These are phyloP conservation scores for Sordariomycetes sp. DNA, from an alignment of 2,329 filamentous ascomycete genomes.

Conservation along the genomic window DNA sequence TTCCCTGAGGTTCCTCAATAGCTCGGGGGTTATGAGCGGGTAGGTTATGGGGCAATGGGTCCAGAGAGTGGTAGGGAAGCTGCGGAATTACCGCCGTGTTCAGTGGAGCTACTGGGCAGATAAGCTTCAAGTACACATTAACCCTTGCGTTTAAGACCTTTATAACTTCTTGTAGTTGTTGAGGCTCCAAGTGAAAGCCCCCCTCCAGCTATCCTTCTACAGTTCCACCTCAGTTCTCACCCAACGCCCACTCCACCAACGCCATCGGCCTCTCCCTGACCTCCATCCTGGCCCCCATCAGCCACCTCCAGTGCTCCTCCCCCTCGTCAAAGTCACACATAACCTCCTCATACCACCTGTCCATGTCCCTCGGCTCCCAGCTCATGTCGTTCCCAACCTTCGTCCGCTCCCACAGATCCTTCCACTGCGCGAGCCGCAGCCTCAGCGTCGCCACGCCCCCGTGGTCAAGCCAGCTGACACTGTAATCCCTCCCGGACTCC, in stretches of 20 bases:
- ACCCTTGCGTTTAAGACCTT: too few species aligned
- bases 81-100: too few species aligned
- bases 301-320: neutral
- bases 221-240: neutral
- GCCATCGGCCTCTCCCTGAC: neutral
- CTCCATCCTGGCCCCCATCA: neutral
- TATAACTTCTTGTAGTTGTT: too few species aligned
- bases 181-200: too few species aligned
- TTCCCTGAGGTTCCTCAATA: too few species aligned
- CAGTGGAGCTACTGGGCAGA: too few species aligned
- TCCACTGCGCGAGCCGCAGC: neutral
- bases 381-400: neutral
- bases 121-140: too few species aligned
- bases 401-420: neutral
- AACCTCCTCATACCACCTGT: neutral
- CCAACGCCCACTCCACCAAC: slow-evolving; percentile 1
- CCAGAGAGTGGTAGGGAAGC: too few species aligned
- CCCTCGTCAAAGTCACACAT: neutral
- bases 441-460: neutral
- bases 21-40: too few species aligned
- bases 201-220: too few species aligned
- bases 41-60: too few species aligned
- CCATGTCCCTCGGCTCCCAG: neutral
- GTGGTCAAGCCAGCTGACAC: neutral
- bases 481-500: neutral